These are phyloP conservation scores for Teratosphaeria viscida DNA, from an alignment of 2,329 filamentous ascomycete genomes.

Conservation along the genomic window DNA sequence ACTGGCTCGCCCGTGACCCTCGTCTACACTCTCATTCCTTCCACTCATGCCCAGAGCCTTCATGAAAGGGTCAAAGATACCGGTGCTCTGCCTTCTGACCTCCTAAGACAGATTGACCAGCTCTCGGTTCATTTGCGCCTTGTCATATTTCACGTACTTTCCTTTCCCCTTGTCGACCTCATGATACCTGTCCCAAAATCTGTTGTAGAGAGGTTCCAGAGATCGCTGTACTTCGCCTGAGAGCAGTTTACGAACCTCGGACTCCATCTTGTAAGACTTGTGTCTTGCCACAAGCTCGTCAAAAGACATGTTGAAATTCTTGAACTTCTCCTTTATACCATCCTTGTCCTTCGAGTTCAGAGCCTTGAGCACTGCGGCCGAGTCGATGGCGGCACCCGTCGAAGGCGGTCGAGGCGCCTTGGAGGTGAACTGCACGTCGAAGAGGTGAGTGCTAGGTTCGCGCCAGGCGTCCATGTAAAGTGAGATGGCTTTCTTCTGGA, in stretches of 20 bases:
- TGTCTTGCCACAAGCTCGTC: slow-evolving; percentile 79
- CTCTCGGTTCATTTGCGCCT: slow-evolving; percentile 60
- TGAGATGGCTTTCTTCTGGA: slow-evolving; percentile 75
- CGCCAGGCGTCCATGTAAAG: slow-evolving; percentile 82
- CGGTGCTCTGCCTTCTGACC: slow-evolving; percentile 4
- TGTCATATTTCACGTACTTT: slow-evolving; percentile 98
- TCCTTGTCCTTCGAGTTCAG: slow-evolving; percentile 88
- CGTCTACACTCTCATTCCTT: background rate
- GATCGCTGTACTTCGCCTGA: slow-evolving; percentile 79
- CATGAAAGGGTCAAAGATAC: background rate
- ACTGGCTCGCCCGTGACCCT: background rate
- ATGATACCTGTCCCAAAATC: slow-evolving; percentile 96
- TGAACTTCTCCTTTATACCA: slow-evolving; percentile 91
- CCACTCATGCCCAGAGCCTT: background rate
- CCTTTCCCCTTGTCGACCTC: slow-evolving; percentile 96
- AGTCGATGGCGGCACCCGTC: slow-evolving; percentile 57
- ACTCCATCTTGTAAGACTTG: slow-evolving; percentile 79
- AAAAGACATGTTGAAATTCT: slow-evolving; percentile 79
- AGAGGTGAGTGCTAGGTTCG: slow-evolving; percentile 71
- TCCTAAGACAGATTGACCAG: slow-evolving; percentile 25
- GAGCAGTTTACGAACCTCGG: slow-evolving; percentile 71
- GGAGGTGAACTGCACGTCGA: slow-evolving; percentile 88
- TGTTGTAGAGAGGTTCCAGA: slow-evolving; percentile 84
- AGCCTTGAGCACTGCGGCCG: slow-evolving; percentile 70
- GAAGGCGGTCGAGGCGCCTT: slow-evolving; percentile 61